These are phyloP conservation scores for Murraya paniculata DNA, from an alignment of 345 rosid species.

Conservation along the genomic window DNA sequence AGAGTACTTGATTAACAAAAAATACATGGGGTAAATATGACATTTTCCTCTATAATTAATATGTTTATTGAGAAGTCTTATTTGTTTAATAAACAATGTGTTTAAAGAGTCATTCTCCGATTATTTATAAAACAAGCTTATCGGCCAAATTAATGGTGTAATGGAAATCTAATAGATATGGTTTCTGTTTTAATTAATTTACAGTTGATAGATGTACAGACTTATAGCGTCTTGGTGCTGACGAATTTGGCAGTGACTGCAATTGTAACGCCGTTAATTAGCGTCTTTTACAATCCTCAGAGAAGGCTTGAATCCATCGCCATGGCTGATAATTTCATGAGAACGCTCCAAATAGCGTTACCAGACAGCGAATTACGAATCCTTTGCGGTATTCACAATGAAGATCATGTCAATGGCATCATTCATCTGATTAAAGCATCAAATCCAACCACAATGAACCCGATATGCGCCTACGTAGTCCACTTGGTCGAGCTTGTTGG, in stretches of 20 bases:
- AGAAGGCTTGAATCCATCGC: background rate
- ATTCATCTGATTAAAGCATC: constrained; percentile 30
- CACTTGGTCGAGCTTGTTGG: constrained; percentile 29
- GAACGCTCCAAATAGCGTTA: constrained; percentile 14
- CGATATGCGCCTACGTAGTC: constrained; percentile 17
- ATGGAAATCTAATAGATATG: no score
- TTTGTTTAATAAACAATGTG: no score
- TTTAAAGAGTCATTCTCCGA: no score
- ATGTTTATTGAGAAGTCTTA: no score
- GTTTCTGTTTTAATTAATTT: background rate
- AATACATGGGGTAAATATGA: no score
- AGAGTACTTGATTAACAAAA: no score
- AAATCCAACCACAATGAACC: constrained; percentile 7
- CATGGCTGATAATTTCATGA: background rate
- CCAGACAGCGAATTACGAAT: constrained; percentile 16
- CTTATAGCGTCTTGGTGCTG: constrained; percentile 20
- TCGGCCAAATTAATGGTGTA: no score
- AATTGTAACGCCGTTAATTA: constrained; percentile 11
- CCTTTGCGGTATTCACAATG: constrained; percentile 31
- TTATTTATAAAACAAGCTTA: no score
- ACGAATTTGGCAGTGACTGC: constrained; percentile 21
- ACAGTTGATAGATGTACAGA: constrained; percentile 23
- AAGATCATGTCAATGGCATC: constrained; percentile 28
- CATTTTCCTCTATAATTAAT: no score
- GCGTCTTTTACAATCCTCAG: constrained; percentile 24